phyloP scores from a whole-genome alignment of 2,329 filamentous ascomycete species.

The Penicillium sp. region DNA sequence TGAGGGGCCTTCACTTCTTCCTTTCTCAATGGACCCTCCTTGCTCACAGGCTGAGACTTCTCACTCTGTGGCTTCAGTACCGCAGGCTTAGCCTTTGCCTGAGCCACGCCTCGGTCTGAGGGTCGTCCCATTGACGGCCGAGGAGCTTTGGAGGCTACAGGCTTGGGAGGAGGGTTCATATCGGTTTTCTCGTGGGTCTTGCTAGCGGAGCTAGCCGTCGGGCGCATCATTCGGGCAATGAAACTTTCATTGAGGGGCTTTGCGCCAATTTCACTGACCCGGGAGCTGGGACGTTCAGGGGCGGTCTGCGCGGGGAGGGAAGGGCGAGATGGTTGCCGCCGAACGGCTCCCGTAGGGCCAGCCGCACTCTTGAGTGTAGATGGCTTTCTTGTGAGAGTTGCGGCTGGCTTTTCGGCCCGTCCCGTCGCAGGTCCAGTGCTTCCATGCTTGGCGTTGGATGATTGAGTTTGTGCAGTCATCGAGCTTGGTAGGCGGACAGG shows the following conservation, averaged over 20 bases:
- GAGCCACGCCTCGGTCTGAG: constrained; percentile 28
- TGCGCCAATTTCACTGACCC: constrained; percentile 45
- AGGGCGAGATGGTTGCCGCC: constrained; percentile 41
- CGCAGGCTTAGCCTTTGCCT: constrained; percentile 27
- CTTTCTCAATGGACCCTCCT: constrained; percentile 13
- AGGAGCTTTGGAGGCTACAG: constrained; percentile 28
- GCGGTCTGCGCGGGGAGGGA: constrained; percentile 39
- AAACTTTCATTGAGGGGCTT: constrained; percentile 54
- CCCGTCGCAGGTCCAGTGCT: constrained; percentile 33
- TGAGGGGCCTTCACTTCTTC: constrained; percentile 17
- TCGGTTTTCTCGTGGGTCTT: constrained; percentile 57
- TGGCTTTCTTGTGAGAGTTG: constrained; percentile 44
- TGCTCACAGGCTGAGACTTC: constrained; percentile 27
- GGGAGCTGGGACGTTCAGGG: constrained; percentile 49
- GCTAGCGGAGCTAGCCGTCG: constrained; percentile 57
- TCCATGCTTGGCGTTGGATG: constrained; percentile 46
- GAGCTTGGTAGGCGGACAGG: constrained; percentile 50
- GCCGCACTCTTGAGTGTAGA: constrained; percentile 42
- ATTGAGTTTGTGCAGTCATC: constrained; percentile 48
- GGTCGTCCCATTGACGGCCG: constrained; percentile 35
- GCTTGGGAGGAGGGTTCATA: constrained; percentile 46
- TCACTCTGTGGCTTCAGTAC: constrained; percentile 30
- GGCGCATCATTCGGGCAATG: constrained; percentile 59
- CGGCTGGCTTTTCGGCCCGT: constrained; percentile 35
- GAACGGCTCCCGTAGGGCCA: constrained; percentile 33